phyloP scores from a whole-genome alignment of 1,139 yeast species.

The Yamadazyma taylorii region DNA sequence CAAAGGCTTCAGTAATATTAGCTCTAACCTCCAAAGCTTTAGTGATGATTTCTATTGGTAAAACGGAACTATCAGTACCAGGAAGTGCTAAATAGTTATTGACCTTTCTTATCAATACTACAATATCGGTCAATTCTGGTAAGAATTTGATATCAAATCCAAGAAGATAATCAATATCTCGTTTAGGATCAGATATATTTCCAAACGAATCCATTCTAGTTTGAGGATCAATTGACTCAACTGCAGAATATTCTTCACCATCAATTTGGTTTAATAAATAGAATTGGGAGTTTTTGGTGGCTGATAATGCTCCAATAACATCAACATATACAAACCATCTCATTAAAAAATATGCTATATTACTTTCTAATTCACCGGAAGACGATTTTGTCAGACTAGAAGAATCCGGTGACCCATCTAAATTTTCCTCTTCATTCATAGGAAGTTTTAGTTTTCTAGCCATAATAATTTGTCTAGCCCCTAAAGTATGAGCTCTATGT shows the following conservation, averaged over 20 bases:
- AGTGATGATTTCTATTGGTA: slow-evolving; percentile 39
- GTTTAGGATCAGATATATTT: slow-evolving; percentile 24
- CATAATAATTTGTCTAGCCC: slow-evolving; percentile 66
- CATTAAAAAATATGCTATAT: slow-evolving; percentile 58
- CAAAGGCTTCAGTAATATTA: slow-evolving; percentile 30
- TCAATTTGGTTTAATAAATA: slow-evolving; percentile 20
- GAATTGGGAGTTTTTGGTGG: slow-evolving; percentile 32
- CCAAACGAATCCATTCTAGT: slow-evolving; percentile 11
- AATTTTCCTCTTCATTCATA: slow-evolving; percentile 4
- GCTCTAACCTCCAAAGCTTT: slow-evolving; percentile 50
- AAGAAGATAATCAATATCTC: slow-evolving; percentile 55
- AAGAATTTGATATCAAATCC: slow-evolving; percentile 60
- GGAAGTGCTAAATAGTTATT: slow-evolving; percentile 24
- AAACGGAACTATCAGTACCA: slow-evolving; percentile 8
- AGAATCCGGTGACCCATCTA: slow-evolving; percentile 14
- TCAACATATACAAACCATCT: slow-evolving; percentile 76
- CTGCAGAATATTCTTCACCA: slow-evolving; percentile 16
- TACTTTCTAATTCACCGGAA: slow-evolving; percentile 26
- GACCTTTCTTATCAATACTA: slow-evolving; percentile 42
- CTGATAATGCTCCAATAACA: slow-evolving; percentile 59
- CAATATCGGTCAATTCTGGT: slow-evolving; percentile 49
- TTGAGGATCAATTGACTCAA: slow-evolving; percentile 17
- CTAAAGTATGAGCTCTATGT: slow-evolving; percentile 67
- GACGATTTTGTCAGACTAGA: slow-evolving; percentile 8
- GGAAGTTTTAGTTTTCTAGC: slow-evolving; percentile 40